Evolutionary conservation across 441 rosid species (phyloP).

Genomic region (Brassica balearica): DNA sequence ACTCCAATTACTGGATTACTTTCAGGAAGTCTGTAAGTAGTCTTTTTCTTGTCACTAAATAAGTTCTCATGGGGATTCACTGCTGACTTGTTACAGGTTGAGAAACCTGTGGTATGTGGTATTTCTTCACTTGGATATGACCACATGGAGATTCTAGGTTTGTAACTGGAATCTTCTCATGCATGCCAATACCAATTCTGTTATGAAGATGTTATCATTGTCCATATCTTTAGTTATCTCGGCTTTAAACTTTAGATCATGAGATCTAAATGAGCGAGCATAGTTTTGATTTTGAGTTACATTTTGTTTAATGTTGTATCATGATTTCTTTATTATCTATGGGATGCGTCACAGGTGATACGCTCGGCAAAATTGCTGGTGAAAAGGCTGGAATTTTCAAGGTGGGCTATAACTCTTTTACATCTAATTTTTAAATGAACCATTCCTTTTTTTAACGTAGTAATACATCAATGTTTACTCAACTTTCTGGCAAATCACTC

Average conservation of each 20-base stretch:
- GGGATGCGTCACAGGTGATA: constrained; percentile 67
- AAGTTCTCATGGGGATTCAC: constrained; percentile 38
- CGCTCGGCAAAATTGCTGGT: constrained; percentile 96
- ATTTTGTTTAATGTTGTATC: background rate
- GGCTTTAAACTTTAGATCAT: background rate
- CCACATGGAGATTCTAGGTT: constrained; percentile 99
- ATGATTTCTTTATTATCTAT: constrained; percentile 36
- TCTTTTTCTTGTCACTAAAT: constrained; percentile 28
- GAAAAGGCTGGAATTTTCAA: constrained; percentile 98
- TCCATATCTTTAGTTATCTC: constrained; percentile 5
- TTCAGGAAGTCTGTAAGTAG: background rate
- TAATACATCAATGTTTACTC: too few species aligned
- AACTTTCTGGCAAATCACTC: too few species aligned
- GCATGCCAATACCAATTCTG: background rate
- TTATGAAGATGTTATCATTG: constrained; percentile 1
- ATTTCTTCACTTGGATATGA: constrained; percentile 94
- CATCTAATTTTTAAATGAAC: too few species aligned
- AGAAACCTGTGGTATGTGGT: constrained; percentile 87
- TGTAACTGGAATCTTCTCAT: constrained; percentile 45
- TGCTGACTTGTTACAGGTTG: constrained; percentile 64
- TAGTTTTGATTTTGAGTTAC: background rate
- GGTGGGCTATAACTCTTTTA: constrained; percentile 50
- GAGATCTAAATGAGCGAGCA: constrained; percentile 13
- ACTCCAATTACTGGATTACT: background rate
- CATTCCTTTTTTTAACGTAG: too few species aligned